A percentile compares a stretch with the other conserved stretches of the same genome.
These are phyloP conservation scores for Botrytis porri DNA, from an alignment of 2,329 filamentous ascomycete species.

Conservation along the genomic window DNA sequence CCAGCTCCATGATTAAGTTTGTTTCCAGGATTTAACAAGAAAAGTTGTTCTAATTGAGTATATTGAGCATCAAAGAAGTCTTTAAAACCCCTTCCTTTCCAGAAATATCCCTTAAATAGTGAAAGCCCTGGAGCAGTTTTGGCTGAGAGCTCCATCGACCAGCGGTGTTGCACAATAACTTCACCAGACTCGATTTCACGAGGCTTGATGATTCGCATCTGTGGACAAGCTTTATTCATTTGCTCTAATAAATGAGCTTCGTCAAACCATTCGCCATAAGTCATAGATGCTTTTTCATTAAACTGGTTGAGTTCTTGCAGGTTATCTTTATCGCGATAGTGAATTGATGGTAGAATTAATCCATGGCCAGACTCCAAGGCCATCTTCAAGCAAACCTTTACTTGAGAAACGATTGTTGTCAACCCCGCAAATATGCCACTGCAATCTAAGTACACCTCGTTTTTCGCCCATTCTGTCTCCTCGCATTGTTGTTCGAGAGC, in stretches of 20 bases:
- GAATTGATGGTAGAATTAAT: constrained; percentile 39
- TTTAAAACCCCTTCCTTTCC: constrained; percentile 25
- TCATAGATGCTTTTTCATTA: constrained; percentile 36
- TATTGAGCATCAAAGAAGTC: constrained; percentile 34
- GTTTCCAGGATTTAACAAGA: constrained; percentile 17
- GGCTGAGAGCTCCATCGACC: constrained; percentile 29
- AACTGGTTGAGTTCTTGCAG: constrained; percentile 38
- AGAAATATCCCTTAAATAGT: constrained; percentile 21
- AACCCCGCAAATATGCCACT: constrained; percentile 38
- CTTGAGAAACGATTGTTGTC: constrained; percentile 39
- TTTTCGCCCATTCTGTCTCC: constrained; percentile 23
- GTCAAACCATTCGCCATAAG: constrained; percentile 41
- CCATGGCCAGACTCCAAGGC: constrained; percentile 38
- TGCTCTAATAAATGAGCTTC: constrained; percentile 33
- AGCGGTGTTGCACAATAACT: constrained; percentile 30
- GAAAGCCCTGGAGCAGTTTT: constrained; percentile 33
- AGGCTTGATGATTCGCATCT: constrained; percentile 38
- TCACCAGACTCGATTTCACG: constrained; percentile 26
- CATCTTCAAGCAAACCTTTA: constrained; percentile 41
- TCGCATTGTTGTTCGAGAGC: constrained; percentile 33
- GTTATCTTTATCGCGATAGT: constrained; percentile 36
- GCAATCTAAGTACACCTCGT: constrained; percentile 39
- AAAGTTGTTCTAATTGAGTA: constrained; percentile 19
- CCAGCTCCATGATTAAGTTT: constrained; percentile 27
- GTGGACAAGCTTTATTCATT: constrained; percentile 35